Base-by-base conservation (phyloP, 371 early-diverging fungal genomes). In the Paraphysoderma sedebokerense region DNA sequence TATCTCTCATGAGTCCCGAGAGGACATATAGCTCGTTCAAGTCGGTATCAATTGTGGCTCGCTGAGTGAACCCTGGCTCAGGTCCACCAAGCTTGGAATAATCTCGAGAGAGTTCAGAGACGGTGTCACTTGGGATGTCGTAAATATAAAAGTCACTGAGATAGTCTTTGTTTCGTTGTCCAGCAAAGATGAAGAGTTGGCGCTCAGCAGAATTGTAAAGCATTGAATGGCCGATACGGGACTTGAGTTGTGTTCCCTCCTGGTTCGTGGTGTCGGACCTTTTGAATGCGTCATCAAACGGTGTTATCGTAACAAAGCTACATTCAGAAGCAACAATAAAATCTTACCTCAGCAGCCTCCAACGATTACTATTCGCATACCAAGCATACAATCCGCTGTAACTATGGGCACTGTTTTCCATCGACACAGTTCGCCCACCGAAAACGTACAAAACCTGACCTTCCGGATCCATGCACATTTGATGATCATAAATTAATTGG, bases 211-310 rank as follows among this genome's bases (percentile, higher is more conserved):
- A 65, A 55, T 92, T 85, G 9, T 88, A 70, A 2, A 87, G 60
- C 91, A 92, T 87, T 3, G 90, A 82, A 54, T 90, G 92, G 12
- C 87, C 87, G 32, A 87, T 79, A 32, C 93, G 76, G 19, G 79
- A 74, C 56, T 76, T 77, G 8, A 87, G 49, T n/a, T 73, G 68
- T 27, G 50, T 55, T 12, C 30, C 48, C 28, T 22, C 50, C 3
- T 24, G 46, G 31, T 12, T 26, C 5, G 17, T 9, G 19, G 26
- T 27, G 28, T 15, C 1, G 44, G 38, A 60, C 56, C 4, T 8
- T 7, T 57, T 33, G 48, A 39, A 44, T 37, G 50, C 59, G 20
- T 55, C 51, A 31, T 30, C 32, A 15, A 20, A 35, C 20, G 44
- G 51, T 42, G 48, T 54, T 26, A 30, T 37, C 17, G 41, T 34